Evolutionary conservation across 1,284 basidiomycete genomes (phyloP).

Genomic region (Cryptococcus sp.): DNA sequence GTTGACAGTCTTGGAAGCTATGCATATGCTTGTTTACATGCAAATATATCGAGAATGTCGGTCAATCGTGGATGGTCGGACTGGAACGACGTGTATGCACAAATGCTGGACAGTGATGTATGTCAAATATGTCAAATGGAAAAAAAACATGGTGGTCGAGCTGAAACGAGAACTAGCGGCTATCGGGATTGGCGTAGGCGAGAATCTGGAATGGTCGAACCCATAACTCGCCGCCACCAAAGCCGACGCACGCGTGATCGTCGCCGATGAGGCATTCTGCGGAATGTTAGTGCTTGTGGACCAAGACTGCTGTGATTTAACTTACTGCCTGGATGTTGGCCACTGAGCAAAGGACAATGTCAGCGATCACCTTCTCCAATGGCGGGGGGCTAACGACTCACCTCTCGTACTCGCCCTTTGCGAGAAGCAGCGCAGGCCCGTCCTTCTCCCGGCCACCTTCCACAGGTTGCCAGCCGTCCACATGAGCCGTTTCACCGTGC

Average conservation of each 20-base stretch:
- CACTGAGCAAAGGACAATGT: constrained; percentile 20
- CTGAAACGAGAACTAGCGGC: constrained; percentile 5
- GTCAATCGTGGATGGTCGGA: neutral
- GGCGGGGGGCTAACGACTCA: constrained; percentile 18
- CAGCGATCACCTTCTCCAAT: constrained; percentile 1
- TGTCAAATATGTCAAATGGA: too few species aligned
- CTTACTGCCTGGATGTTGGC: constrained; percentile 49
- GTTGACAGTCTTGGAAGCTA: too few species aligned
- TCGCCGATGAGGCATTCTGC: constrained; percentile 46
- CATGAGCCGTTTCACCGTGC: constrained; percentile 34
- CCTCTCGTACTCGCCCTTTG: constrained; percentile 43
- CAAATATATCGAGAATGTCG: neutral
- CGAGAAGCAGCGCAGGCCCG: constrained; percentile 41
- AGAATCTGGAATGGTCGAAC: constrained; percentile 49
- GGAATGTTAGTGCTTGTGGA: constrained; percentile 1
- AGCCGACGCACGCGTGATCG: constrained; percentile 50
- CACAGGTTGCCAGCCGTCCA: constrained; percentile 46
- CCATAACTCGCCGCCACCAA: constrained; percentile 49
- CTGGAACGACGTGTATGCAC: too few species aligned
- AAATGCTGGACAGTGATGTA: too few species aligned
- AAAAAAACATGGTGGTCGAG: neutral
- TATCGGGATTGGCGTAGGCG: constrained; percentile 30
- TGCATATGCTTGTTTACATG: neutral
- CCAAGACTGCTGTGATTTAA: neutral
- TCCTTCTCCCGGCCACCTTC: constrained; percentile 50